phyloP scores from a whole-genome alignment of 768 basidiomycete species.

The Pholiota molesta region DNA sequence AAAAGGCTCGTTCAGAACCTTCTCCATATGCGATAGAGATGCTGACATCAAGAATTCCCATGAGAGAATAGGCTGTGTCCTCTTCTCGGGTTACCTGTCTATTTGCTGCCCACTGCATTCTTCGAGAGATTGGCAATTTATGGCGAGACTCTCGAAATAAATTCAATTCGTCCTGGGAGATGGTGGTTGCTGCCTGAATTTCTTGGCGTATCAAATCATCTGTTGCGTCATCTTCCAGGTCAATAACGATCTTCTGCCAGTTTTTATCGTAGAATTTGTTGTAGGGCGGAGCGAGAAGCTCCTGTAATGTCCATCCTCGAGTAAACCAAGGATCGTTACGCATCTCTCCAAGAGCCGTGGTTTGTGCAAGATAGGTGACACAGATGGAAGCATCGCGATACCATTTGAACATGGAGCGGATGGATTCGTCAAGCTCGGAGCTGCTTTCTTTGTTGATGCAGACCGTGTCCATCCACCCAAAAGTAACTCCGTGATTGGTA shows the following conservation, averaged over 20 bases:
- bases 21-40: background rate
- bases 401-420: background rate
- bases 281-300: background rate
- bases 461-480: background rate
- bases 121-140: background rate
- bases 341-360: background rate
- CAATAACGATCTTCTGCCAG: background rate
- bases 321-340: background rate
- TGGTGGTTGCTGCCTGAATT: background rate
- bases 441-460: conserved; percentile 2
- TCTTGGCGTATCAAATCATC: background rate
- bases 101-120: background rate
- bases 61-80: background rate
- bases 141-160: background rate
- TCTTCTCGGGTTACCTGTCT: background rate
- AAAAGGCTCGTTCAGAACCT: background rate
- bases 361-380: background rate
- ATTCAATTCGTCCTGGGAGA: background rate
- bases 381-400: background rate
- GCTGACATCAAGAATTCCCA: background rate
- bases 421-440: background rate
- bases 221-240: background rate
- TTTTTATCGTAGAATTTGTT: background rate
- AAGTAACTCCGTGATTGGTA: background rate
- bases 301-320: background rate